Evolutionary conservation across 2,329 filamentous ascomycete species (phyloP).

Genomic region (Cordyceps sp.): DNA sequence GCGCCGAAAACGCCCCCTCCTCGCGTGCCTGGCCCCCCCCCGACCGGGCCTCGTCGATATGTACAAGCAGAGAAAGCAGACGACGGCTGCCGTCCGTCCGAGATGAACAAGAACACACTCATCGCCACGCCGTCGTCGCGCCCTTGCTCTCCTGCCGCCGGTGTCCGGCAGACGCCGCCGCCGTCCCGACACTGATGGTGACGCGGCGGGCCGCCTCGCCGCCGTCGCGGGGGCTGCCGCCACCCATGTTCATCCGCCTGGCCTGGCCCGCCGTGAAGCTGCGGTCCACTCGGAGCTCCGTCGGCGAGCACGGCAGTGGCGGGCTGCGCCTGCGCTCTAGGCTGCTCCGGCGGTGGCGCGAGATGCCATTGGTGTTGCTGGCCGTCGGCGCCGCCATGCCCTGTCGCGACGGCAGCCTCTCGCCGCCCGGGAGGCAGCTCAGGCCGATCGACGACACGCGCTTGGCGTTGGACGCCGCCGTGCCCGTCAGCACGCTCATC

Average conservation of each 20-base stretch:
- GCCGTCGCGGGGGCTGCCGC: conserved; percentile 13
- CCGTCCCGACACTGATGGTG: conserved; percentile 18
- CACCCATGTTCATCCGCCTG: conserved; percentile 37
- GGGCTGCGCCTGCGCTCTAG: conserved; percentile 33
- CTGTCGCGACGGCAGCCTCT: conserved; percentile 13
- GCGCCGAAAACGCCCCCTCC: too few species aligned
- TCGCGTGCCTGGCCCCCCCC: too few species aligned
- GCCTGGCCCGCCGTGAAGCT: conserved; percentile 37
- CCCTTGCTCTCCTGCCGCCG: conserved; percentile 13
- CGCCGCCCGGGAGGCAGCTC: background rate
- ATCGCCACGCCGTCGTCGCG: conserved; percentile 14
- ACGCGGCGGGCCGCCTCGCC: conserved; percentile 15
- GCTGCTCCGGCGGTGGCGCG: conserved; percentile 32
- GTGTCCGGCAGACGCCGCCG: conserved; percentile 7
- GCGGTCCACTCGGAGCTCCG: conserved; percentile 19
- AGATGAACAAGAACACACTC: too few species aligned
- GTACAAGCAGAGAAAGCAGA: too few species aligned
- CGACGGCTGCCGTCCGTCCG: too few species aligned
- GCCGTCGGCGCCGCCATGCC: conserved; percentile 23
- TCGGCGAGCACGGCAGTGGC: conserved; percentile 34
- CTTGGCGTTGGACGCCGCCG: conserved; percentile 18
- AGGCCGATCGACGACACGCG: conserved; percentile 29
- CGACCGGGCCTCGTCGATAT: too few species aligned
- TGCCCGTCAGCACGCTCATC: conserved; percentile 19
- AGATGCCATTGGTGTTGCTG: conserved; percentile 38